A percentile compares a stretch with the other conserved stretches of the same genome.
phyloP scores from a whole-genome alignment of 2,329 filamentous ascomycete species.

The Hypoxylon sp. region DNA sequence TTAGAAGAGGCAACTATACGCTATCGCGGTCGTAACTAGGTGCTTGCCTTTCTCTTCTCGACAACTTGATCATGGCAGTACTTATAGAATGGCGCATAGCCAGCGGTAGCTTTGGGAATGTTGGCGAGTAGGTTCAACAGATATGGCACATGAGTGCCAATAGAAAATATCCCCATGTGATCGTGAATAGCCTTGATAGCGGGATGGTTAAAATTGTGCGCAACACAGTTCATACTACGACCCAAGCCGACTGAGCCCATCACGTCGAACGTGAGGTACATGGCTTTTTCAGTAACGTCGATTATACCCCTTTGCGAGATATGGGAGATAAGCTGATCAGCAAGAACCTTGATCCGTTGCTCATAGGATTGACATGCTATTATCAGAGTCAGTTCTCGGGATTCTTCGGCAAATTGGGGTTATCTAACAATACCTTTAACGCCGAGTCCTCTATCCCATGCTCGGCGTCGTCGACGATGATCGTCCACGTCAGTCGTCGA shows the following conservation, averaged over 20 bases:
- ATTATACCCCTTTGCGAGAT: slow-evolving; percentile 27
- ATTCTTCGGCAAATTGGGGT: too few species aligned
- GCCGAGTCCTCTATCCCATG: slow-evolving; percentile 41
- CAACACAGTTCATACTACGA: slow-evolving; percentile 40
- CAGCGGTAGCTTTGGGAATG: slow-evolving; percentile 44
- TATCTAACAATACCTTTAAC: too few species aligned
- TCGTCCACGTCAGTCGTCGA: slow-evolving; percentile 46
- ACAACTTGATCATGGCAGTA: slow-evolving; percentile 44
- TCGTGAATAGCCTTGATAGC: slow-evolving; percentile 49
- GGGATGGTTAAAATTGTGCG: slow-evolving; percentile 38
- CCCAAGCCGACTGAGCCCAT: slow-evolving; percentile 41
- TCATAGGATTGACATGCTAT: slow-evolving; percentile 39
- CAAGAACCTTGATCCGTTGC: slow-evolving; percentile 33
- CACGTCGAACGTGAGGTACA: slow-evolving; percentile 42
- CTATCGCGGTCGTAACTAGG: too few species aligned
- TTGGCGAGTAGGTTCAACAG: slow-evolving; percentile 44
- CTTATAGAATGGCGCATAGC: slow-evolving; percentile 44
- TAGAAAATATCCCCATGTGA: slow-evolving; percentile 47
- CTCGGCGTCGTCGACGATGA: slow-evolving; percentile 36
- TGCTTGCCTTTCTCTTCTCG: slow-evolving; percentile 46
- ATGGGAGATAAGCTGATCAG: slow-evolving; percentile 30
- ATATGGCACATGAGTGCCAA: slow-evolving; percentile 49
- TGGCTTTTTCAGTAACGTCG: slow-evolving; percentile 37
- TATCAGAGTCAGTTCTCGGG: not conserved
- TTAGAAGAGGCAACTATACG: too few species aligned